phyloP scores from a whole-genome alignment of 75 land plant genomes.

The Chamaecyparis obtusa region DNA sequence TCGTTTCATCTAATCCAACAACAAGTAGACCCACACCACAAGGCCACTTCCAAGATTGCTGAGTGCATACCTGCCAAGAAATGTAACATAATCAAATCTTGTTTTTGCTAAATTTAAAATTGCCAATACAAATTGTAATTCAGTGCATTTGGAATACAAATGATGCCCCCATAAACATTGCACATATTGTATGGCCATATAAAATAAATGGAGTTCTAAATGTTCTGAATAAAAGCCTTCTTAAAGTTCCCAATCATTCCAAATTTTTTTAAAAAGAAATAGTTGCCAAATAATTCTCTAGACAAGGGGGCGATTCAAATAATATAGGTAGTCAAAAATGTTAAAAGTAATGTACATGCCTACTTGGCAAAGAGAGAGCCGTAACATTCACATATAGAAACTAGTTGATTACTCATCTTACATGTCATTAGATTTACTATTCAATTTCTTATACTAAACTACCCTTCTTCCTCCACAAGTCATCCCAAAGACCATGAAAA shows the following conservation, averaged over 20 bases:
- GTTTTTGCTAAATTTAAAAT: neutral
- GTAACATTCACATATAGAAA: too few relatives aligned
- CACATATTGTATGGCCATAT: neutral
- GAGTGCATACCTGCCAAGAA: conserved; percentile 79
- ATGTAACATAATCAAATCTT: neutral
- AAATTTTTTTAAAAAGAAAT: neutral
- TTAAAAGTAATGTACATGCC: too few relatives aligned
- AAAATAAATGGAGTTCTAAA: neutral
- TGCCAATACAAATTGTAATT: neutral
- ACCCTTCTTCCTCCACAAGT: too few relatives aligned
- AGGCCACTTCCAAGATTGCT: conserved; percentile 94
- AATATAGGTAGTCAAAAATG: too few relatives aligned
- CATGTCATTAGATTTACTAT: too few relatives aligned
- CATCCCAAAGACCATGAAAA: too few relatives aligned
- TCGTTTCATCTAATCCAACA: conserved; percentile 83
- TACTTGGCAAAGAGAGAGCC: too few relatives aligned
- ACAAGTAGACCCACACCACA: conserved; percentile 94
- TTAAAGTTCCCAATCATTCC: neutral
- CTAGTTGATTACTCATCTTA: too few relatives aligned
- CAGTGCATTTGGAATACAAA: too few relatives aligned
- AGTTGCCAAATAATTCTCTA: too few relatives aligned
- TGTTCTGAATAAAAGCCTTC: neutral
- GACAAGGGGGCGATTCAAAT: neutral
- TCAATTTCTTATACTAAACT: too few relatives aligned
- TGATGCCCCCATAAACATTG: neutral